Evolutionary conservation across 1,284 basidiomycete genomes (phyloP).

Genomic region (Leccinum subrobustum): DNA sequence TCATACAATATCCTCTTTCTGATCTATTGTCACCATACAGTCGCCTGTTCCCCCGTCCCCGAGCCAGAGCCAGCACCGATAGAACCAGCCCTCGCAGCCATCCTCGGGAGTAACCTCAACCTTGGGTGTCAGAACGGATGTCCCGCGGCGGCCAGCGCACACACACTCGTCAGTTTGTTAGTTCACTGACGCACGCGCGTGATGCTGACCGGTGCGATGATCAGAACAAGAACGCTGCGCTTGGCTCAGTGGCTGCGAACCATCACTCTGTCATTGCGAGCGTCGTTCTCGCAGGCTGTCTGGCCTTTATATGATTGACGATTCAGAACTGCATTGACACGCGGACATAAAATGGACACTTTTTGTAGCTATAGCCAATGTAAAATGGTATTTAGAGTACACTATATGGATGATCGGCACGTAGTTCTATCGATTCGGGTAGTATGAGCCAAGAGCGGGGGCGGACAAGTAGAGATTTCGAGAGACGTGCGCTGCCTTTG

Average conservation of each 20-base stretch:
- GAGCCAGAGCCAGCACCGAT: conserved; percentile 25
- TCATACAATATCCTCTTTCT: background rate
- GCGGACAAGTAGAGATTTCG: background rate
- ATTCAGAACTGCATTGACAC: background rate
- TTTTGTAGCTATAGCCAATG: conserved; percentile 23
- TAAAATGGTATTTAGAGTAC: background rate
- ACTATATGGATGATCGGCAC: conserved; percentile 6
- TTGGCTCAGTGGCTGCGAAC: conserved; percentile 13
- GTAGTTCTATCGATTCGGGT: background rate
- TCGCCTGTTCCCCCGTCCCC: conserved; percentile 21
- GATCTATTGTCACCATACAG: conserved; percentile 8
- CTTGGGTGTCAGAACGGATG: conserved; percentile 29
- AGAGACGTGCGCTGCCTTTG: background rate
- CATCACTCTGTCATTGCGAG: conserved; percentile 22
- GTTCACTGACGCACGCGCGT: background rate
- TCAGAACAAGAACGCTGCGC: conserved; percentile 25
- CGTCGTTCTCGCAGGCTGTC: conserved; percentile 20
- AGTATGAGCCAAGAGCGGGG: background rate
- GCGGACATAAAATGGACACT: conserved; percentile 13
- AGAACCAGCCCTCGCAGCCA: conserved; percentile 14
- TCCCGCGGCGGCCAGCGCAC: conserved; percentile 15
- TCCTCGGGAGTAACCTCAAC: conserved; percentile 26
- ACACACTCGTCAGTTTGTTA: conserved; percentile 22
- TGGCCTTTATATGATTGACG: conserved; percentile 16
- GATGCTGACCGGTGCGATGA: background rate